Conservation (phyloP, 1,284 basidiomycete species). For the Cryptococcus jaspeensis region DNA sequence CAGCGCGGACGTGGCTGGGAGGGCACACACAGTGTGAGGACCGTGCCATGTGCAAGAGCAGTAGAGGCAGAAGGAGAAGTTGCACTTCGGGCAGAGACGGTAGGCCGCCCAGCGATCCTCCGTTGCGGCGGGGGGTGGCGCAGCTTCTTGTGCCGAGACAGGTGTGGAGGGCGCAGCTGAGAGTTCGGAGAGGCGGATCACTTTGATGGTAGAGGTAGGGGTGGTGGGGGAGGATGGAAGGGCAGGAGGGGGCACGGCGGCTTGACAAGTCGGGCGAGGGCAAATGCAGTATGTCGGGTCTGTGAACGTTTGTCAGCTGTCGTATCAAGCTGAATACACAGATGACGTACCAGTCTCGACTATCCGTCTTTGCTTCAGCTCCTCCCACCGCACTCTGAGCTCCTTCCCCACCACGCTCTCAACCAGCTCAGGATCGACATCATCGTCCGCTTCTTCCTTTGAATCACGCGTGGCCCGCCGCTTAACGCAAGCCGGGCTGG, state of each 20-base stretch:
- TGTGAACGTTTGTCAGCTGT: slow-evolving; percentile 5
- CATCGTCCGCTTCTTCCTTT: slow-evolving; percentile 5
- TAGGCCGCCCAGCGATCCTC: slow-evolving; percentile 44
- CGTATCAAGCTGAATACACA: background rate
- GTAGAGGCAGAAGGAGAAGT: slow-evolving; percentile 43
- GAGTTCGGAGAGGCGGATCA: slow-evolving; percentile 32
- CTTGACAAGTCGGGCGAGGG: slow-evolving; percentile 47
- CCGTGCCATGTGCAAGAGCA: slow-evolving; percentile 48
- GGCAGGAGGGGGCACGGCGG: slow-evolving; percentile 40
- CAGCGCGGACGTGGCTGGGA: slow-evolving; percentile 35
- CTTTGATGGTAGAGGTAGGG: slow-evolving; percentile 12
- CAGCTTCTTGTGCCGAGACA: background rate
- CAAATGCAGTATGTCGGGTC: slow-evolving; percentile 47
- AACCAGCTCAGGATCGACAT: slow-evolving; percentile 65
- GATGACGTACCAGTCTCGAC: slow-evolving; percentile 40
- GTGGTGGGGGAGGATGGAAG: slow-evolving; percentile 1
- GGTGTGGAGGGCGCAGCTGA: slow-evolving; percentile 5
- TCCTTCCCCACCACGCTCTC: slow-evolving; percentile 52
- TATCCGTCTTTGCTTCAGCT: slow-evolving; percentile 36
- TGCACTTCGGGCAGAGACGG: slow-evolving; percentile 36
- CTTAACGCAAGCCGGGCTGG: slow-evolving; percentile 45
- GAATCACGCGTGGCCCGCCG: slow-evolving; percentile 23
- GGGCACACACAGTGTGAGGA: slow-evolving; percentile 42
- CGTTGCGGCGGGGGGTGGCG: background rate
- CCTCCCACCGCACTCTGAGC: slow-evolving; percentile 33